These are phyloP conservation scores for Fusarium solani-melongenae DNA, from an alignment of 2,329 filamentous ascomycete genomes.

Conservation along the genomic window DNA sequence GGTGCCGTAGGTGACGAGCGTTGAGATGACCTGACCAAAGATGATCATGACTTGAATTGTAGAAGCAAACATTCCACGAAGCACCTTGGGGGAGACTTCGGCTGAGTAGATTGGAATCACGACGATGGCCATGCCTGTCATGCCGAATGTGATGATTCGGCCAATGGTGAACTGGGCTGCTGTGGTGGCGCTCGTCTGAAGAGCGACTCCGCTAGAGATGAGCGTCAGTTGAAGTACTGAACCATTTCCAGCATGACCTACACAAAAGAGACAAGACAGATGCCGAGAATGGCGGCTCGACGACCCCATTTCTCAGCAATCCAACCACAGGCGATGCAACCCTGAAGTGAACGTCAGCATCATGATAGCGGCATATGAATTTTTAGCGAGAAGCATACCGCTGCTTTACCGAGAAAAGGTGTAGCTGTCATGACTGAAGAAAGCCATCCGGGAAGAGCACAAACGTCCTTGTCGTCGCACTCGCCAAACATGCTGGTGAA, in stretches of 20 bases:
- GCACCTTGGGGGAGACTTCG: conserved; percentile 39
- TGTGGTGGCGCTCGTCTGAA: conserved; percentile 44
- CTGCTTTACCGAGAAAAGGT: conserved; percentile 41
- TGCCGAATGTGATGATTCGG: conserved; percentile 44
- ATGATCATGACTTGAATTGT: conserved; percentile 45
- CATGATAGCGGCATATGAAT: neutral
- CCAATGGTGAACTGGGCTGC: conserved; percentile 47
- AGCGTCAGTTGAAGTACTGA: neutral
- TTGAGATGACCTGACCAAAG: conserved; percentile 41
- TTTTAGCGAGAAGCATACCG: conserved; percentile 1
- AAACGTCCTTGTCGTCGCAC: conserved; percentile 19
- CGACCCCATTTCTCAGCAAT: conserved; percentile 44
- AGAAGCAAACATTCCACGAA: conserved; percentile 45
- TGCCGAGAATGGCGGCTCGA: conserved; percentile 35
- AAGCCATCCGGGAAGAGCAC: conserved; percentile 35
- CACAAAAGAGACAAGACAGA: conserved; percentile 27
- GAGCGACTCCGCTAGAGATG: conserved; percentile 23
- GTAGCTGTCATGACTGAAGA: conserved; percentile 42
- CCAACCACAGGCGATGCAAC: conserved; percentile 19
- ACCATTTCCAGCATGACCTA: neutral
- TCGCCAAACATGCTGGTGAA: conserved; percentile 40
- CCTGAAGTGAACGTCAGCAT: neutral
- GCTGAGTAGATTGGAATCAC: conserved; percentile 47
- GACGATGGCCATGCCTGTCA: conserved; percentile 48
- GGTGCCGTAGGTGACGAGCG: conserved; percentile 43